These are phyloP conservation scores for Annulohypoxylon truncatum DNA, from an alignment of 2,329 filamentous ascomycete genomes.

Conservation along the genomic window DNA sequence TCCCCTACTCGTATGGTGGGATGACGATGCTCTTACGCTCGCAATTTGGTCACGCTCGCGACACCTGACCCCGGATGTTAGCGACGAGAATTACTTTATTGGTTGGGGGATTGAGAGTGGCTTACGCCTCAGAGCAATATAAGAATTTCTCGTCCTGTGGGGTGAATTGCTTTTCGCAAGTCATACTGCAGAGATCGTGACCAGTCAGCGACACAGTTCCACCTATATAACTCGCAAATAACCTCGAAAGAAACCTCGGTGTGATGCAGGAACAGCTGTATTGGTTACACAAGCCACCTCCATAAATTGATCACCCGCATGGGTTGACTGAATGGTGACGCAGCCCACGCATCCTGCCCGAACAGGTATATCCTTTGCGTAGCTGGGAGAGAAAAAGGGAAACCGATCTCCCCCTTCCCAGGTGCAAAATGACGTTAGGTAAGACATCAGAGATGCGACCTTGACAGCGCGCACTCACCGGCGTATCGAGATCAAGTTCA, in stretches of 20 bases:
- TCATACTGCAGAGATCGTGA: conserved; percentile 62
- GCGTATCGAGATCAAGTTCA: conserved; percentile 40
- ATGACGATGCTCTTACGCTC: conserved; percentile 49
- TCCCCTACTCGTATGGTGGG: conserved; percentile 44
- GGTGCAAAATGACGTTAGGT: conserved; percentile 36
- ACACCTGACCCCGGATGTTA: conserved; percentile 57
- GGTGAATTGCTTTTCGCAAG: conserved; percentile 74
- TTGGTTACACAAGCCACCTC: conserved; percentile 37
- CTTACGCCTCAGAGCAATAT: conserved; percentile 73
- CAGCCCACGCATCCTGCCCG: conserved; percentile 39
- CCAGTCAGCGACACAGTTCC: conserved; percentile 45
- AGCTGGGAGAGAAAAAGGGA: conserved; percentile 27
- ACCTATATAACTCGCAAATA: conserved; percentile 17
- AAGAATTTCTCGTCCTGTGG: conserved; percentile 67
- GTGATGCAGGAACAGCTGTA: conserved; percentile 51
- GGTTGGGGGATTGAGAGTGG: conserved; percentile 39
- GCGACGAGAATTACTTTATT: conserved; percentile 41
- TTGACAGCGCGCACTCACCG: conserved; percentile 17
- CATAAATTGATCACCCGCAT: conserved; percentile 38
- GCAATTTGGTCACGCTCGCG: conserved; percentile 63
- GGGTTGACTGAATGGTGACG: conserved; percentile 43
- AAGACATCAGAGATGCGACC: conserved; percentile 21
- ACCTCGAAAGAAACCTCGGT: conserved; percentile 4
- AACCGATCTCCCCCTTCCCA: conserved; percentile 37
- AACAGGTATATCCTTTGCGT: conserved; percentile 34